Evolutionary conservation across 139 green algal genomes (phyloP), one percentile per base, ranked within the genome.

Genomic region (Trebouxia sp.): DNA sequence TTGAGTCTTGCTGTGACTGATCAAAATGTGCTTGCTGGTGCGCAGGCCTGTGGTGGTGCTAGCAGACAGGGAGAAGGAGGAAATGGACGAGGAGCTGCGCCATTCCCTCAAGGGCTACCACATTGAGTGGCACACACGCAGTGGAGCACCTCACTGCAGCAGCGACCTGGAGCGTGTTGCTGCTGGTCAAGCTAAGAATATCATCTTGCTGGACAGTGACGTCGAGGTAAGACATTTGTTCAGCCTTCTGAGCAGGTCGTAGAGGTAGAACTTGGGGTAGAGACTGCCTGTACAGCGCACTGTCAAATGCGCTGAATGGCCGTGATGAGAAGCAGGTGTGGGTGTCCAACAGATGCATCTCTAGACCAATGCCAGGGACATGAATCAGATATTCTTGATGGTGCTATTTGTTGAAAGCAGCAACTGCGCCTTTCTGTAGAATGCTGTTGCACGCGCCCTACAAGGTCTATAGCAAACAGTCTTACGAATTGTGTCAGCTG

Each of bases 11-110:
- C n/a, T n/a, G n/a, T n/a, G n/a, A n/a, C n/a, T n/a, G n/a, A n/a
- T n/a, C n/a, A n/a, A n/a, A n/a, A n/a, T n/a, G n/a, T n/a, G n/a
- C n/a, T n/a, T n/a, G n/a, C n/a, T n/a, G n/a, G n/a, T n/a, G n/a
- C n/a, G 45, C 72, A 84, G 83, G 83, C 74, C 80, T 11, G 83
- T 87, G 30, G 83, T 87, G 14, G 37, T 87, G 4, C 37, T 87
- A 66, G 65, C 75, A 37, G 75, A 87, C 24, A 22, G 80, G 22
- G 80, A 88, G 53, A 83, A 89, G 78, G 85, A 86, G 26, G 74
- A 83, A 1, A 72, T 85, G 62, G 85, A 89, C 43, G 74, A 80
- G 62, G 37, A 78, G 58, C 76, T 92, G 82, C 78, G 84, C 45
- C 32, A 42, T 39, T 75, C 69, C 24, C 67, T 92, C 53, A 55